phyloP scores from a whole-genome alignment of 1,139 yeast genomes.

The Diutina mesorugosa region DNA sequence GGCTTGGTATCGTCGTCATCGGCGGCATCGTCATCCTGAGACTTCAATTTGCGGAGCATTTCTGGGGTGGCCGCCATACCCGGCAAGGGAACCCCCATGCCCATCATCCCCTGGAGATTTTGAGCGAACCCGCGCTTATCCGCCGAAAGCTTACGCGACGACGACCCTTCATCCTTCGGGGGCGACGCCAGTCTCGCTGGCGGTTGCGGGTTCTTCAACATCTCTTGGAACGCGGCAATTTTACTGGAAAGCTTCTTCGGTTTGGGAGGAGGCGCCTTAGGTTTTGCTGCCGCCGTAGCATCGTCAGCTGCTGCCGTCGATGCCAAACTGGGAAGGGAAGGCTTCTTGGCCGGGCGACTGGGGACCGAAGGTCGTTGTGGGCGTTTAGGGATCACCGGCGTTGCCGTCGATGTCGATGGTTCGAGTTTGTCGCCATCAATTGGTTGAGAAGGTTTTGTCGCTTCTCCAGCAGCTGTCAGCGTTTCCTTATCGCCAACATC shows the following conservation, averaged over 20 bases:
- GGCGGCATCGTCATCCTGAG: slow-evolving; percentile 3
- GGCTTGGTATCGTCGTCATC: slow-evolving; percentile 7
- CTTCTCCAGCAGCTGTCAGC: no score
- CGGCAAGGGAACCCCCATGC: slow-evolving; percentile 43
- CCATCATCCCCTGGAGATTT: slow-evolving; percentile 45
- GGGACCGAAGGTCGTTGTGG: background rate
- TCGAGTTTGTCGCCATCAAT: background rate
- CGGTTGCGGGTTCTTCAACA: slow-evolving; percentile 28
- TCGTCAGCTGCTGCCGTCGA: background rate
- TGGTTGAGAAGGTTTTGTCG: background rate
- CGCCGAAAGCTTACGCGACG: slow-evolving; percentile 13
- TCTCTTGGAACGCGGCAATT: slow-evolving; percentile 70
- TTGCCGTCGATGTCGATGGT: background rate
- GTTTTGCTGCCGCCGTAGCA: background rate
- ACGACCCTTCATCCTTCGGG: slow-evolving; percentile 5
- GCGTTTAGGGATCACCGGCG: background rate
- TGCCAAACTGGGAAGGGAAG: background rate
- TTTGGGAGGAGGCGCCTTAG: slow-evolving; percentile 46
- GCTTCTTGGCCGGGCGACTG: background rate
- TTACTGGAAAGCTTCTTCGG: slow-evolving; percentile 68
- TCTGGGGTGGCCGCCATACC: slow-evolving; percentile 39
- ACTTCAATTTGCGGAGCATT: slow-evolving; percentile 9
- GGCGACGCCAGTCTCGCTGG: slow-evolving; percentile 6
- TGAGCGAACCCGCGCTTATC: slow-evolving; percentile 37
- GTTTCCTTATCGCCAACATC: background rate